Evolutionary conservation across 164 flowering plant genomes (phyloP), one percentile per base, ranked within the genome.

Genomic region (Chloranthus sessilifolius): DNA sequence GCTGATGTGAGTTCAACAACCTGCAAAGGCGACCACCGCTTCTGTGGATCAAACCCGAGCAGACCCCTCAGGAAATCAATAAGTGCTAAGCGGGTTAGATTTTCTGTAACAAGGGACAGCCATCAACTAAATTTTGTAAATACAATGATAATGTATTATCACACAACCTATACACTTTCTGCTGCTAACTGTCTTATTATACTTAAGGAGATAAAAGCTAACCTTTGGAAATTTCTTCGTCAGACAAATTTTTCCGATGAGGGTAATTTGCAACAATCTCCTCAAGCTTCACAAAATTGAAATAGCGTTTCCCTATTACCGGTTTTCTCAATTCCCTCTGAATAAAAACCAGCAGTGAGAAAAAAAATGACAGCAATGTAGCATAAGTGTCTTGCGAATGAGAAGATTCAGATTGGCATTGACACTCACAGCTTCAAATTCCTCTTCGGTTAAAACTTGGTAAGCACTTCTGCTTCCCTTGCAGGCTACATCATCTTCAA

Each of bases 21-120:
- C 97, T 94, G 99, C 62, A 79, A 70, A 50, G 99, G 99, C 15
- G 99, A 89, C 99, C 99, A 94, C 23, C 99, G 80, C 62, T 89
- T 94, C 16, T 81, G 82, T 59, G 99, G 99, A 74, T 94, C 99
- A 73, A 94, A 89, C 71, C 87, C 95, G 35, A 94, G 81, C 43
- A 89, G 89, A 38, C 99, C 99, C 61, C 75, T 85, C 65, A 94
- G 70, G 72, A 94, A 94, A 74, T 94, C 97, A 71, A 85, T 57
- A 56, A 94, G 75, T 19, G 99, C 88, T 40, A 85, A 63, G 27
- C 99, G 90, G 54, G 63, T 65, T 66, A 70, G 74, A 50, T 66
- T 72, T 61, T 94, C 99, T 94, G 95, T 33, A 58, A 58, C 41
- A 59, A 10, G 33, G 19, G 29, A 46, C 38, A 52, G 7, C 24